These are phyloP conservation scores for Lactarius tabidus DNA, from an alignment of 768 basidiomycete genomes.

Conservation along the genomic window DNA sequence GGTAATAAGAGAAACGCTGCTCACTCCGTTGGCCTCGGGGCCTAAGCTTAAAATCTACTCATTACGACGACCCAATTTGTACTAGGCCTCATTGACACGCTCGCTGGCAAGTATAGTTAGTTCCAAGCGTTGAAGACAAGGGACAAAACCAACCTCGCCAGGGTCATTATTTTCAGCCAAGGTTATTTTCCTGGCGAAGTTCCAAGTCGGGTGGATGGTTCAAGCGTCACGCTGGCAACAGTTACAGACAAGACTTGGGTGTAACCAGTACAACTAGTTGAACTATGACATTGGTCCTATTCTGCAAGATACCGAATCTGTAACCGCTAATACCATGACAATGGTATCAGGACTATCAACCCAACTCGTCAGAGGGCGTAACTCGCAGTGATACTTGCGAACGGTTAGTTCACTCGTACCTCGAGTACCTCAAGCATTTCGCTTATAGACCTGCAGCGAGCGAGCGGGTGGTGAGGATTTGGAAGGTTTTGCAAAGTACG, in stretches of 20 bases:
- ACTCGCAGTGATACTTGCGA: not conserved
- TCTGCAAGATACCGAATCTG: not conserved
- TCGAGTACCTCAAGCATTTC: not conserved
- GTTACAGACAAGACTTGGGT: not conserved
- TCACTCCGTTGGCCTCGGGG: not conserved
- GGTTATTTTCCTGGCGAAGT: not conserved
- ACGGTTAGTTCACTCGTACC: not conserved
- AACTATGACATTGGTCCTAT: not conserved
- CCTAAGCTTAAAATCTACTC: not conserved
- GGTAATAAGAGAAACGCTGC: not conserved
- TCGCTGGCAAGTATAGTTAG: not conserved
- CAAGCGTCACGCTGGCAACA: not conserved
- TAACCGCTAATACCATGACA: not conserved
- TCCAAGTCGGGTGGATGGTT: not conserved
- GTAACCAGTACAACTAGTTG: not conserved
- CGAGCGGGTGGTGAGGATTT: not conserved
- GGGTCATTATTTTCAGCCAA: not conserved
- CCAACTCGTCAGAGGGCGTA: not conserved
- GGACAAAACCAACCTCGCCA: not conserved
- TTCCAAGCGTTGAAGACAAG: not conserved
- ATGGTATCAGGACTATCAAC: not conserved
- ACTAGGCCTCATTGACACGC: no score
- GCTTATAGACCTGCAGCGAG: not conserved
- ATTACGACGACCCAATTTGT: not conserved
- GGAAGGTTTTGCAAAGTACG: not conserved